phyloP scores from a whole-genome alignment of 2,329 filamentous ascomycete species.

The Tolypocladium tropicale region DNA sequence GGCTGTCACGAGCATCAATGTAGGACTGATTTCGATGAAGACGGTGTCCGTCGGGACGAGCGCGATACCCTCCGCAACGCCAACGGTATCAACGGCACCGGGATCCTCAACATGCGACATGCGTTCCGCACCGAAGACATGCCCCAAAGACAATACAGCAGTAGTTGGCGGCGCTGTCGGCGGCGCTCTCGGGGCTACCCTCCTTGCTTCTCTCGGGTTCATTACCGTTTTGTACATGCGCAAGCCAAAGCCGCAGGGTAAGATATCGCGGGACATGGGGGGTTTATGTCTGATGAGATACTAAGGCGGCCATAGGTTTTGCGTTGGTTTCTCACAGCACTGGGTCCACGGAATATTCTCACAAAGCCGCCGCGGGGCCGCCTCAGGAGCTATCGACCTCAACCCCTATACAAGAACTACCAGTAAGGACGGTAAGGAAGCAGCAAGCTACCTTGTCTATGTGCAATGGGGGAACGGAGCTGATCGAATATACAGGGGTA shows the following conservation, averaged over 20 bases:
- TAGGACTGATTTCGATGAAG: conserved; percentile 1
- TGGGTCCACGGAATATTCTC: not conserved
- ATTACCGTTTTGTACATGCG: conserved; percentile 6
- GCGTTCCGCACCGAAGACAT: not conserved
- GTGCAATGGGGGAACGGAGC: not conserved
- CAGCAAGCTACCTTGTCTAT: not conserved
- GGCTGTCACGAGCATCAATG: not conserved
- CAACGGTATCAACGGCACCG: not conserved
- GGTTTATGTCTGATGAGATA: not conserved
- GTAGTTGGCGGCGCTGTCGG: conserved; percentile 12
- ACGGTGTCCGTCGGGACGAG: not conserved
- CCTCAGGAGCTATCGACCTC: not conserved
- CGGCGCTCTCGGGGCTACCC: conserved; percentile 9
- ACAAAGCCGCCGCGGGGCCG: not conserved
- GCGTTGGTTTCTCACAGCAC: not conserved
- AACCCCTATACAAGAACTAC: not conserved
- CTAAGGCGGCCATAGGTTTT: too few species aligned
- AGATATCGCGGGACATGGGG: not conserved
- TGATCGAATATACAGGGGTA: not conserved
- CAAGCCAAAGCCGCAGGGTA: not conserved
- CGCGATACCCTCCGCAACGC: too few species aligned
- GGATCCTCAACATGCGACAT: not conserved
- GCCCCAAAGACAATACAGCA: conserved; percentile 10
- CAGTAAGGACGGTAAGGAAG: not conserved
- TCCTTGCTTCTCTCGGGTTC: conserved; percentile 11